These are phyloP conservation scores for Ochromonas danica DNA, from an alignment of 108 stramenopile genomes.

Conservation along the genomic window DNA sequence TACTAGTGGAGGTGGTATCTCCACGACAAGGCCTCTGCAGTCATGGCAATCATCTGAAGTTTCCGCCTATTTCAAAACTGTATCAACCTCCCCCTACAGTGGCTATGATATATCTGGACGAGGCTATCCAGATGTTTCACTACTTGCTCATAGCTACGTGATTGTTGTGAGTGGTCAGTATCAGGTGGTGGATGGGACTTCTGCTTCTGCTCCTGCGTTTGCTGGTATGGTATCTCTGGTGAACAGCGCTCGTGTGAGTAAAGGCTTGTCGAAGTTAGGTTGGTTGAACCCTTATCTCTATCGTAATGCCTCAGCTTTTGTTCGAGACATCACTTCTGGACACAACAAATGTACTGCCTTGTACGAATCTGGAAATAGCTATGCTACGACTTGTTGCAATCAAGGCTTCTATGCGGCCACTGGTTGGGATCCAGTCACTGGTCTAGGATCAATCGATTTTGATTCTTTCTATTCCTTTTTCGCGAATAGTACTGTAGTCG, in stretches of 20 bases:
- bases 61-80: background rate
- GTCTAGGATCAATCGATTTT: too few relatives aligned
- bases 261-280: background rate
- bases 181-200: background rate
- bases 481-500: too few relatives aligned
- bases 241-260: background rate
- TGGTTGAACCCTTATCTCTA: conserved; percentile 23
- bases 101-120: background rate
- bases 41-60: background rate
- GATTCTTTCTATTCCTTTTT: too few relatives aligned
- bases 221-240: conserved; percentile 9
- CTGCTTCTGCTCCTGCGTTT: background rate
- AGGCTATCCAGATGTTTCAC: conserved; percentile 6
- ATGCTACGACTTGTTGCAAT: background rate
- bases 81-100: background rate
- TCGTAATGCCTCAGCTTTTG: background rate
- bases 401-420: conserved; percentile 11
- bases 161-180: background rate
- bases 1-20: conserved; percentile 24
- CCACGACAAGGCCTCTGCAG: background rate
- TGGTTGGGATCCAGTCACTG: too few relatives aligned
- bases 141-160: background rate
- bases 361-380: too few relatives aligned
- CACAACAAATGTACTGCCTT: conserved; percentile 14
- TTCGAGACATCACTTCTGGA: background rate